Evolutionary conservation across 805 yeast species (phyloP).

Genomic region (Hanseniaspora clermontiae): DNA sequence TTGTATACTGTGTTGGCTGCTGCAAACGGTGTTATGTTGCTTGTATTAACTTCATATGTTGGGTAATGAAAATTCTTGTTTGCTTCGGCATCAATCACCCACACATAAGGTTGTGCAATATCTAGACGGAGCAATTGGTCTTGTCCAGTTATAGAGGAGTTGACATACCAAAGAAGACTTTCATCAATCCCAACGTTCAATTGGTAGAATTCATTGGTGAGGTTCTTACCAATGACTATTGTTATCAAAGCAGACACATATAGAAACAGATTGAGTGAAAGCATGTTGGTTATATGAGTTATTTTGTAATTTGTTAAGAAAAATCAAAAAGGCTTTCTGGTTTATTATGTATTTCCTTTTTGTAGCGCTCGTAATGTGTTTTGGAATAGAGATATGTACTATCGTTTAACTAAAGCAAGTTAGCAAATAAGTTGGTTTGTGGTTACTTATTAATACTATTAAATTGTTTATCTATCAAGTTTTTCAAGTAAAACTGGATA

Average conservation of each 20-base stretch:
- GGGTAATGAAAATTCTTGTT: not conserved
- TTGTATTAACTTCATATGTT: not conserved
- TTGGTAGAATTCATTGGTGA: not conserved
- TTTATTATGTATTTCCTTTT: too few species aligned
- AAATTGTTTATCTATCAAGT: too few species aligned
- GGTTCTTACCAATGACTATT: not conserved
- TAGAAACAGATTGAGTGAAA: not conserved
- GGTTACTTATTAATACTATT: too few species aligned
- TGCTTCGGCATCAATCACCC: constrained; percentile 24
- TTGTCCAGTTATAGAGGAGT: constrained; percentile 25
- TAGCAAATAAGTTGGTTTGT: too few species aligned
- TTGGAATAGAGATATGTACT: too few species aligned
- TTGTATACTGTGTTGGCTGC: not conserved
- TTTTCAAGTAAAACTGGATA: too few species aligned
- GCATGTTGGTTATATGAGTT: not conserved
- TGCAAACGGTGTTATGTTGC: not conserved
- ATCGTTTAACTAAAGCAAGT: too few species aligned
- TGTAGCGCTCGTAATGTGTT: too few species aligned
- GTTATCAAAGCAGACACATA: not conserved
- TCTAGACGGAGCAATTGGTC: constrained; percentile 26
- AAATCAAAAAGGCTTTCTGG: too few species aligned
- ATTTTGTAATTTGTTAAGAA: too few species aligned
- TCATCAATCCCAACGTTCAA: constrained; percentile 20
- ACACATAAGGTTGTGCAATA: constrained; percentile 30
- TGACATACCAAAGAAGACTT: constrained; percentile 24